Conservation (phyloP, 2,329 filamentous ascomycete species). For the Scedosporium apiospermum region DNA sequence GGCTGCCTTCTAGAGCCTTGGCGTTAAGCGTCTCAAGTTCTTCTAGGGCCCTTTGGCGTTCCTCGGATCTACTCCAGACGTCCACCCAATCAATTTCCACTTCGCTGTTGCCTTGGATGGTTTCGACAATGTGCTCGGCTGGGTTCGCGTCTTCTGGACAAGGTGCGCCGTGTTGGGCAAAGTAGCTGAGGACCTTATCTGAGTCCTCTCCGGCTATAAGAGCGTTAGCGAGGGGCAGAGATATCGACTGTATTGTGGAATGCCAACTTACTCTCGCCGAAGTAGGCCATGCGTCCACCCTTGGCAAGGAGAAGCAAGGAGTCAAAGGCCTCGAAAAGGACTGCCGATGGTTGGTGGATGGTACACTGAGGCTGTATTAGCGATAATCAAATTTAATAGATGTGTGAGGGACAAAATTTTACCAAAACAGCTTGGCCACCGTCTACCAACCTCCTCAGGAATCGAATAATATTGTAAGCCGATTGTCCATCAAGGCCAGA, state of each 20-base stretch:
- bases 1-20: not conserved
- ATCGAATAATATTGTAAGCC: slow-evolving; percentile 29
- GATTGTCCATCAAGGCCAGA: slow-evolving; percentile 28
- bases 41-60: slow-evolving; percentile 38
- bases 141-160: slow-evolving; percentile 30
- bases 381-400: not conserved
- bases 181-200: slow-evolving; percentile 27
- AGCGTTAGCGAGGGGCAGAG: not conserved
- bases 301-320: slow-evolving; percentile 13
- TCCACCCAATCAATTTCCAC: slow-evolving; percentile 28
- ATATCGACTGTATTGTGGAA: not conserved
- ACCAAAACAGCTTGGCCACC: slow-evolving; percentile 52
- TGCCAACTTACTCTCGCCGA: slow-evolving; percentile 2
- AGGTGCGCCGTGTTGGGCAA: slow-evolving; percentile 36
- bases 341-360: slow-evolving; percentile 51
- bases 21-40: slow-evolving; percentile 18
- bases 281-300: slow-evolving; percentile 13
- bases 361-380: slow-evolving; percentile 30
- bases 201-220: slow-evolving; percentile 11
- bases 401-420: not conserved
- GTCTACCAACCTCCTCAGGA: slow-evolving; percentile 41
- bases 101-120: slow-evolving; percentile 36
- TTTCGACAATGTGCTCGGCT: slow-evolving; percentile 34
- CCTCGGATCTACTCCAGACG: slow-evolving; percentile 53
- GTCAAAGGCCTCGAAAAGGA: slow-evolving; percentile 37